Evolutionary conservation across 1,284 basidiomycete species (phyloP).

Genomic region (Sporisorium exsertum): DNA sequence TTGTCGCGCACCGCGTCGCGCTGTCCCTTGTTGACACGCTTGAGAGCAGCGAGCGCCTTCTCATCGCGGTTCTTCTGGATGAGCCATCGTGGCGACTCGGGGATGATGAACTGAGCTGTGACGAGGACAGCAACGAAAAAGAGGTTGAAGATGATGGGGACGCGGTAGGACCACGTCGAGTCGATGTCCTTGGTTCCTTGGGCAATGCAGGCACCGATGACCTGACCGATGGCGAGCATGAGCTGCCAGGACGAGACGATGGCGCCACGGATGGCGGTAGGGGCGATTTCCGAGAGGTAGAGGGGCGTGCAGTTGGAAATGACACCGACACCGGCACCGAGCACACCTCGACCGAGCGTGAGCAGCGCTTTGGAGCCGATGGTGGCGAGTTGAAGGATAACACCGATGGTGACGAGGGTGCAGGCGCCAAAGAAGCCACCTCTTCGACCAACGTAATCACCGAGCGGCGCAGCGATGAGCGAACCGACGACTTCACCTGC

Average conservation of each 20-base stretch:
- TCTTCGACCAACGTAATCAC: constrained; percentile 70
- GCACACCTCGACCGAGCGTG: constrained; percentile 70
- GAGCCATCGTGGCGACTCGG: constrained; percentile 71
- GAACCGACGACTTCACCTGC: constrained; percentile 71
- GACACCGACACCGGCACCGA: constrained; percentile 71
- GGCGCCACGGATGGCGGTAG: constrained; percentile 71
- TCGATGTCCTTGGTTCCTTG: constrained; percentile 65
- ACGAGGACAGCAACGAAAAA: constrained; percentile 69
- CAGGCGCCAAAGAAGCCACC: constrained; percentile 69
- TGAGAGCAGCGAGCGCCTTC: constrained; percentile 69
- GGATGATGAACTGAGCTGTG: constrained; percentile 68
- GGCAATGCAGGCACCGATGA: constrained; percentile 71
- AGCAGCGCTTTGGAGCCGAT: constrained; percentile 68
- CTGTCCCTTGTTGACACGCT: constrained; percentile 70
- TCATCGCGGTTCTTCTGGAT: constrained; percentile 70
- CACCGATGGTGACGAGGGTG: constrained; percentile 69
- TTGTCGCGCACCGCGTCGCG: constrained; percentile 65
- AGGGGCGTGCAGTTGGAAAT: constrained; percentile 69
- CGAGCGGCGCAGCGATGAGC: constrained; percentile 70
- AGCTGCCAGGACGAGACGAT: constrained; percentile 71
- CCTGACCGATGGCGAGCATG: constrained; percentile 71
- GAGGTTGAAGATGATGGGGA: constrained; percentile 71
- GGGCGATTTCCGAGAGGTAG: constrained; percentile 72
- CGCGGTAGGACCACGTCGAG: constrained; percentile 61
- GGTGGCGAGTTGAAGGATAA: constrained; percentile 70